Evolutionary conservation across 805 yeast genomes (phyloP).

Genomic region (Saccharomycopsis sp.): DNA sequence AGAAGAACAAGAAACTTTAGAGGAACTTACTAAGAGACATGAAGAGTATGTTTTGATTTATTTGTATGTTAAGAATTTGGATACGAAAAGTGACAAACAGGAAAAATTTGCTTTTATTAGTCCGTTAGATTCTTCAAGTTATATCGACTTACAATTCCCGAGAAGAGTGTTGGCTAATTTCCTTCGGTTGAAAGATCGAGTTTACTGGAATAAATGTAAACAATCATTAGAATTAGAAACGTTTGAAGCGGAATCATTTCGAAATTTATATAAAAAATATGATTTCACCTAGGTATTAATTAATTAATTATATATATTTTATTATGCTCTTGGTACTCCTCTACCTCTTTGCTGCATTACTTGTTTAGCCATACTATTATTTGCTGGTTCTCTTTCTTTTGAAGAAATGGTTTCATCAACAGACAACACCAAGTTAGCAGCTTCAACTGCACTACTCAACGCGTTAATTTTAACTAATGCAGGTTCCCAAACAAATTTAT

Average conservation of each 20-base stretch:
- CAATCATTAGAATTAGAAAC: conserved; percentile 60
- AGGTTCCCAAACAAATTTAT: conserved; percentile 95
- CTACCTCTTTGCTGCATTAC: conserved; percentile 56
- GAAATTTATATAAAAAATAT: conserved; percentile 26
- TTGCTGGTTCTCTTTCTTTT: conserved; percentile 52
- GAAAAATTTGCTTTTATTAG: conserved; percentile 29
- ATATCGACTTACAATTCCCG: conserved; percentile 76
- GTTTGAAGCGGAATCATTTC: conserved; percentile 56
- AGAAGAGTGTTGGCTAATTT: conserved; percentile 67
- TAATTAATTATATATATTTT: not conserved
- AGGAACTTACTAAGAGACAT: conserved; percentile 25
- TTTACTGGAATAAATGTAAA: conserved; percentile 71
- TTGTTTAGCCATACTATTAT: conserved; percentile 42
- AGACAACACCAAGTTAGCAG: conserved; percentile 86
- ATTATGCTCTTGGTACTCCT: conserved; percentile 46
- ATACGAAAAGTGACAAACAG: conserved; percentile 26
- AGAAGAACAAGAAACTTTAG: conserved; percentile 14
- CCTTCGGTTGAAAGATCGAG: conserved; percentile 46
- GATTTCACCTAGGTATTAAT: not conserved
- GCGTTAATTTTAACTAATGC: conserved; percentile 90
- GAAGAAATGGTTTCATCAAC: conserved; percentile 91
- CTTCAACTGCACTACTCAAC: conserved; percentile 93
- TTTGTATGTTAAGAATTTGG: conserved; percentile 16
- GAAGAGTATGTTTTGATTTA: conserved; percentile 32
- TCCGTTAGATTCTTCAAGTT: conserved; percentile 26